phyloP scores from a whole-genome alignment of 2,329 filamentous ascomycete genomes.

The Xylariaceae sp. region DNA sequence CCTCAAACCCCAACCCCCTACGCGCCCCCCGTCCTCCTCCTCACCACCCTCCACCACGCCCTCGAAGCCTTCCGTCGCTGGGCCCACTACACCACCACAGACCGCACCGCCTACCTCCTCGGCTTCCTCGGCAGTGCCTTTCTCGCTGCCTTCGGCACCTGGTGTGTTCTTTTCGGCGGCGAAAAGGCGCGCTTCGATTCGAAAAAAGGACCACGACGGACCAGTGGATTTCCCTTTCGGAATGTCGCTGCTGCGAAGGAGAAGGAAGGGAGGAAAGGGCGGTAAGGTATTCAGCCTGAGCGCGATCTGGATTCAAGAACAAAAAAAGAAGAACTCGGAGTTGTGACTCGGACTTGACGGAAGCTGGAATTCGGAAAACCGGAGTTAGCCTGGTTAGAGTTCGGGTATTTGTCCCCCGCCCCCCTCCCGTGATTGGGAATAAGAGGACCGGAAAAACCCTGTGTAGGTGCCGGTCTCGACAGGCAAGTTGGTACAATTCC shows the following conservation, averaged over 20 bases:
- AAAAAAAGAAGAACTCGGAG: too few relatives aligned
- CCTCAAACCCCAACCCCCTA: slow-evolving; percentile 46
- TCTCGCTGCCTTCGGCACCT: slow-evolving; percentile 58
- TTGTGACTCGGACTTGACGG: too few relatives aligned
- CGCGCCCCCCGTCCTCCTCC: slow-evolving; percentile 58
- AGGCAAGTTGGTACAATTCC: too few relatives aligned
- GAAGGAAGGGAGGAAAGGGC: slow-evolving; percentile 26
- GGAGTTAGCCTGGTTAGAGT: too few relatives aligned
- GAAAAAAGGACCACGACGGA: slow-evolving; percentile 37
- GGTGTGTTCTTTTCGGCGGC: slow-evolving; percentile 46
- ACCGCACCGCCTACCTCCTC: slow-evolving; percentile 53
- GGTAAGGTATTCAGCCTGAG: slow-evolving; percentile 7
- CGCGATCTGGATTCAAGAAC: too few relatives aligned
- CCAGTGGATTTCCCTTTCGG: slow-evolving; percentile 37
- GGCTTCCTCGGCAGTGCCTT: slow-evolving; percentile 52
- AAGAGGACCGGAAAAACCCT: too few relatives aligned
- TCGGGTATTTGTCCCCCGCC: too few relatives aligned
- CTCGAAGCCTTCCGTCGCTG: slow-evolving; percentile 62
- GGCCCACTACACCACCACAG: slow-evolving; percentile 53
- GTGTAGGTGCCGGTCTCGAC: too few relatives aligned
- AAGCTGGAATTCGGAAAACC: too few relatives aligned
- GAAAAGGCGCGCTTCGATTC: slow-evolving; percentile 33
- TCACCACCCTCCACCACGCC: slow-evolving; percentile 63
- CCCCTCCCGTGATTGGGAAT: too few relatives aligned
- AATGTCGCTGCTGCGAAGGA: slow-evolving; percentile 28